These are phyloP conservation scores for Claviceps quebecensis DNA, from an alignment of 2,329 filamentous ascomycete genomes.

Conservation along the genomic window DNA sequence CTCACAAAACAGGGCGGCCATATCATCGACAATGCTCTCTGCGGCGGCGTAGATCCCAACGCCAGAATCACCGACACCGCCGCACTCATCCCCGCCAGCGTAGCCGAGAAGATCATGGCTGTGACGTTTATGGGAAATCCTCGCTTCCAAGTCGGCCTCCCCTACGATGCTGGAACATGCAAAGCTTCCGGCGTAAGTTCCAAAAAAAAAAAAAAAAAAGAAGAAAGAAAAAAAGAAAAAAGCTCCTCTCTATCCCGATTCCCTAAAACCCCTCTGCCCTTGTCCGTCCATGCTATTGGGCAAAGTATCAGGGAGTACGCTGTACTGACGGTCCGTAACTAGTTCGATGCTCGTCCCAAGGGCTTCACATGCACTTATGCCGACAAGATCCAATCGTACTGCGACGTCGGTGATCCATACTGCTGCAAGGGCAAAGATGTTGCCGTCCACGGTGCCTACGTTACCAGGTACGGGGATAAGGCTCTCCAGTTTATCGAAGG, in stretches of 20 bases:
- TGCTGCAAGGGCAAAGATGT: constrained; percentile 41
- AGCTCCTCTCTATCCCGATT: no score
- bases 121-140: constrained; percentile 54
- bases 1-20: constrained; percentile 36
- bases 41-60: constrained; percentile 40
- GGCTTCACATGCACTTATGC: constrained; percentile 42
- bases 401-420: constrained; percentile 48
- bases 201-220: no score
- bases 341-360: constrained; percentile 46
- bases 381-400: constrained; percentile 48
- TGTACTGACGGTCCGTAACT: neutral
- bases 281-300: neutral
- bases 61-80: constrained; percentile 29
- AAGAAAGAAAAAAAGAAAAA: no score
- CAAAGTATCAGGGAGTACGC: neutral
- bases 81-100: constrained; percentile 28
- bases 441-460: neutral
- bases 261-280: neutral
- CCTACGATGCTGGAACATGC: constrained; percentile 37
- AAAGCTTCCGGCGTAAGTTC: neutral
- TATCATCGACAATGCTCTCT: constrained; percentile 50
- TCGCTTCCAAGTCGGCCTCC: constrained; percentile 36
- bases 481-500: neutral
- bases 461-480: neutral
- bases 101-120: constrained; percentile 43